A percentile compares a stretch with the other conserved stretches of the same genome.
phyloP scores from a whole-genome alignment of 805 yeast genomes.

The Kregervanrija pseudodelftensis region DNA sequence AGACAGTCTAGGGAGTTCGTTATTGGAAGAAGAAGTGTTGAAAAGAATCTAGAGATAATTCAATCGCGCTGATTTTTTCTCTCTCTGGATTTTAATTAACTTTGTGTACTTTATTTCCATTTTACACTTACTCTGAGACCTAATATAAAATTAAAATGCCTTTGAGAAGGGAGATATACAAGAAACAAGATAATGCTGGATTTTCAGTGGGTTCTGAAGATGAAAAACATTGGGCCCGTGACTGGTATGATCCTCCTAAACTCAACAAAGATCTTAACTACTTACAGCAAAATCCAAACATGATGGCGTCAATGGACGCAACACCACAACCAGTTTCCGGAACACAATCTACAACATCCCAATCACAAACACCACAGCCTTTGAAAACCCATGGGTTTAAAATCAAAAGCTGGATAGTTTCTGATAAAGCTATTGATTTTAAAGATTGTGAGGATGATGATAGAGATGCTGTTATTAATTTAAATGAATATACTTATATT shows the following conservation, averaged over 20 bases:
- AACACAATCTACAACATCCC: conserved; percentile 13
- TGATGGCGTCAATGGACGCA: conserved; percentile 17
- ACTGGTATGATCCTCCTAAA: conserved; percentile 28
- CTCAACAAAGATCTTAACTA: not conserved
- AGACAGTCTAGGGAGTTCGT: conserved; percentile 20
- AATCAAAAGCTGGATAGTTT: conserved; percentile 28
- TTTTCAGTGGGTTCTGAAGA: conserved; percentile 13
- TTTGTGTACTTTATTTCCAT: not conserved
- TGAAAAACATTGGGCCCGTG: conserved; percentile 25
- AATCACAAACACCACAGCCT: conserved; percentile 23
- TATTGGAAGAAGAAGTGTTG: conserved; percentile 23
- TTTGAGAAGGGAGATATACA: conserved; percentile 28
- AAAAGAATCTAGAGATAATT: conserved; percentile 6
- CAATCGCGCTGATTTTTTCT: conserved; percentile 14
- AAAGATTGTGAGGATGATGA: conserved; percentile 28
- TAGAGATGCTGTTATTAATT: conserved; percentile 27
- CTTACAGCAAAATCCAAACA: conserved; percentile 8
- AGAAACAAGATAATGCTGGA: conserved; percentile 24
- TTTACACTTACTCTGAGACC: too few relatives aligned
- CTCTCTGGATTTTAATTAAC: conserved; percentile 20
- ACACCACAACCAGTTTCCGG: conserved; percentile 17
- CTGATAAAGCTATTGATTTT: not conserved
- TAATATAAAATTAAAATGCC: conserved; percentile 18
- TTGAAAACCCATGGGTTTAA: conserved; percentile 24
- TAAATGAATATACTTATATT: conserved; percentile 28